Base-by-base conservation (phyloP, 805 yeast genomes). In the Candida pini region DNA sequence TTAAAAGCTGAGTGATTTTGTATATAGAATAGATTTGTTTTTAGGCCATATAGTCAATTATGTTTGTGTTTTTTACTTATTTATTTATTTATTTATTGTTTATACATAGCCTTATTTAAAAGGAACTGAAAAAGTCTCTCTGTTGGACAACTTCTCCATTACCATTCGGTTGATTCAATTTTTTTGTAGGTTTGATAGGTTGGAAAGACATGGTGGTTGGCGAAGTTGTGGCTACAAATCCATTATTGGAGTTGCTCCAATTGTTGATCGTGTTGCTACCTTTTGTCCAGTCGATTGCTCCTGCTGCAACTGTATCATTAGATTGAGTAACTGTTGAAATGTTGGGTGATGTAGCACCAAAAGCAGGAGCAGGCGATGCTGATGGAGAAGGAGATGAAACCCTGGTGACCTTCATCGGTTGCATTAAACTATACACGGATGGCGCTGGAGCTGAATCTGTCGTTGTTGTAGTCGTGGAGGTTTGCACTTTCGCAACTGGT, bases 111-210 rank as follows among this genome's bases (percentile, higher is more conserved):
- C 35, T 12, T 40, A 12, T 13, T 7, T 22, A 22, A 7, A 27
- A 26, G 18, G 28, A 24, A 23, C 23, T 18, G 12, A 29, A 34
- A 16, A 31, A 27, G 18, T 27, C 35, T 21, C 27, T 22, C 10
- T 28, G 31, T 3, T 16, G 13, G 14, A 16, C 40, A 15, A 18
- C 36, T n/a, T 26, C 28, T 24, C 17, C 21, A 33, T 19, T 18
- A 19, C 22, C 13, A 16, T 21, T 26, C 26, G 25, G 19, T 18
- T 31, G 18, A 26, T 35, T 36, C 24, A 38, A 28, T 24, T 38
- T 49, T 39, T 43, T 49, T 4, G 49, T 49, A 7, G 54, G 54
- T 21, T 47, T 48, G 30, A 49, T 49, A 8, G 51, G 51, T 22
- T 41, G 39, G 28, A 33, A 44, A 17, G 40, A 17, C 28, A 22